Evolutionary conservation across 1,284 basidiomycete species (phyloP).

Genomic region (Coriolopsis trogii): DNA sequence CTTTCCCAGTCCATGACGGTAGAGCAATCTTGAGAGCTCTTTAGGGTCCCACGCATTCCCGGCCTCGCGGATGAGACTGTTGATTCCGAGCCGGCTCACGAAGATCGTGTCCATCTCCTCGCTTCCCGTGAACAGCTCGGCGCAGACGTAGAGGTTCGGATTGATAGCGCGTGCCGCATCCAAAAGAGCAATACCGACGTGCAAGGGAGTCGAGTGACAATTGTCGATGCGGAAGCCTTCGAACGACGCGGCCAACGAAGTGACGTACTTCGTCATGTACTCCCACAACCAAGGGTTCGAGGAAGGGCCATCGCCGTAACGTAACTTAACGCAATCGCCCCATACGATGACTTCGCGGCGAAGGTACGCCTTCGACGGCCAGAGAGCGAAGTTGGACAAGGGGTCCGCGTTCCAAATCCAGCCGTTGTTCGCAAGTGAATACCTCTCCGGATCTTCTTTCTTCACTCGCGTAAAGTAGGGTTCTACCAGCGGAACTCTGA

Average conservation of each 20-base stretch:
- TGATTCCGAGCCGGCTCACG: constrained; percentile 89
- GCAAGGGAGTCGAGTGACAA: constrained; percentile 95
- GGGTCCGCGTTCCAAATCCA: constrained; percentile 99
- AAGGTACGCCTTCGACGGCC: constrained; percentile 94
- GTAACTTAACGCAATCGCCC: constrained; percentile 97
- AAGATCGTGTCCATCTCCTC: constrained; percentile 93
- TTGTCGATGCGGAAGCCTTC: constrained; percentile 98
- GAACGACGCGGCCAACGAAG: constrained; percentile 79
- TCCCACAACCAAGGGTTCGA: constrained; percentile 96
- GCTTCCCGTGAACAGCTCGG: constrained; percentile 95
- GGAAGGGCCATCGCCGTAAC: constrained; percentile 79
- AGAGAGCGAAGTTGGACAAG: constrained; percentile 92
- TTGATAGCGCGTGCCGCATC: constrained; percentile 90
- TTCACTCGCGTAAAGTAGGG: constrained; percentile 87
- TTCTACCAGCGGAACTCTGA: constrained; percentile 82
- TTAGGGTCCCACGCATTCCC: constrained; percentile 90
- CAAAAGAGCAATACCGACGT: constrained; percentile 90
- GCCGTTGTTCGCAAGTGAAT: constrained; percentile 94
- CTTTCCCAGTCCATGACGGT: constrained; percentile 87
- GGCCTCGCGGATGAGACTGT: constrained; percentile 89
- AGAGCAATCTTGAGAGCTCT: constrained; percentile 84
- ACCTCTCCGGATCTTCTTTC: constrained; percentile 65
- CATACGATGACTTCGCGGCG: constrained; percentile 96
- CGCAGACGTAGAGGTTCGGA: constrained; percentile 93
- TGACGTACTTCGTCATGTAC: constrained; percentile 90